phyloP scores from a whole-genome alignment of 345 rosid species.

The Mercurialis annua region DNA sequence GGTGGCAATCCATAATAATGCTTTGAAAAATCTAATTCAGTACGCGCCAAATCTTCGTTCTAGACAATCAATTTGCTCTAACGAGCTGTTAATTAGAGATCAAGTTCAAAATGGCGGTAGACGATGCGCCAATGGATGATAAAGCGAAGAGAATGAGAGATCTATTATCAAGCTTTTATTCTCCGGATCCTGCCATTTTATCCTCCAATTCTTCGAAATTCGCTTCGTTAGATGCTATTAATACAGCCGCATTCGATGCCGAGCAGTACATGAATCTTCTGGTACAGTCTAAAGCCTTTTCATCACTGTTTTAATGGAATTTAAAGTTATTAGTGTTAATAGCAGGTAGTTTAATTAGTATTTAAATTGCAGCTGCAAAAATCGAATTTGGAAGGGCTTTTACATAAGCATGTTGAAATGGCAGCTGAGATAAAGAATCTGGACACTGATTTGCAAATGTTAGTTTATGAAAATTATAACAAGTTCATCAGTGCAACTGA shows the following conservation, averaged over 20 bases:
- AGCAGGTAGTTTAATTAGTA: neutral
- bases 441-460: constrained; percentile 97
- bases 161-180: constrained; percentile 93
- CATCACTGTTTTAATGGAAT: neutral
- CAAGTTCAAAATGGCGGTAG: constrained; percentile 47
- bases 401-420: constrained; percentile 92
- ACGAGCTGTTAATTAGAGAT: neutral
- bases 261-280: constrained; percentile 93
- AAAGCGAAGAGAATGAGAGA: constrained; percentile 99
- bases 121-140: constrained; percentile 77
- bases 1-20: neutral
- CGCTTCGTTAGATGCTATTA: constrained; percentile 70
- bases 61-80: neutral
- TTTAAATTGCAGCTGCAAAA: constrained; percentile 52
- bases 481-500: constrained; percentile 98
- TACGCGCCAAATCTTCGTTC: neutral
- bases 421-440: constrained; percentile 98
- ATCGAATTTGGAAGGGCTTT: constrained; percentile 80
- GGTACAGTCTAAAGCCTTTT: constrained; percentile 41
- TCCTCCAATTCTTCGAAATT: constrained; percentile 37
- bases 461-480: constrained; percentile 93
- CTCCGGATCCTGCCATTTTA: constrained; percentile 79
- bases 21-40: neutral
- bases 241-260: constrained; percentile 73
- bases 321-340: neutral